A percentile compares a stretch with the other conserved stretches of the same genome.
Conservation (phyloP, 2,329 filamentous ascomycete species). For the Capronia americana region DNA sequence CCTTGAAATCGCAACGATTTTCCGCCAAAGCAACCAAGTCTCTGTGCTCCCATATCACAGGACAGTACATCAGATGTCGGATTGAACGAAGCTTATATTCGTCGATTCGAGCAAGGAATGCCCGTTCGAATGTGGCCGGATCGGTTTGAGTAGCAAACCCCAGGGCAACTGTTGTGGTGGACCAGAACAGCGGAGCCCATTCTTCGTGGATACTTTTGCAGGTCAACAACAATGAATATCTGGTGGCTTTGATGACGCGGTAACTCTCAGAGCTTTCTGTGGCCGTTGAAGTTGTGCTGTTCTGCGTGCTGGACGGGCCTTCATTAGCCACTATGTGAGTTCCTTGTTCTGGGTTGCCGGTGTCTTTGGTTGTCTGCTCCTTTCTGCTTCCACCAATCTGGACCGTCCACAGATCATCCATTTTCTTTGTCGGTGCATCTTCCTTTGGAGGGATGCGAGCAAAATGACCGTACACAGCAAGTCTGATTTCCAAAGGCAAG, state of each 20-base stretch:
- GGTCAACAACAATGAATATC: background rate
- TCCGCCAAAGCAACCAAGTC: too few relatives aligned
- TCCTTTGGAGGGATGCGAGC: background rate
- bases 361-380: background rate
- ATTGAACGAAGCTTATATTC: background rate
- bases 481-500: background rate
- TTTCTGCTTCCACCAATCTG: background rate
- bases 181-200: conserved; percentile 2
- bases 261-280: background rate
- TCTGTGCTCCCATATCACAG: background rate
- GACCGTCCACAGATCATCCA: background rate
- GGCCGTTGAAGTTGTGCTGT: background rate
- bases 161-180: background rate
- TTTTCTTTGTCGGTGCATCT: background rate
- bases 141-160: background rate
- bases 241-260: background rate
- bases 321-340: background rate
- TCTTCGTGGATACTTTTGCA: background rate
- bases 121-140: background rate
- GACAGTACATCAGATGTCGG: background rate
- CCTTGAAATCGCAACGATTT: background rate
- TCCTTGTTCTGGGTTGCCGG: background rate
- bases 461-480: background rate
- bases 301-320: background rate
- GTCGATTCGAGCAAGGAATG: background rate